A percentile compares a stretch with the other conserved stretches of the same genome.
Evolutionary conservation across 208 protist species (phyloP).

Genomic region (Tritrichomonas foetus): DNA sequence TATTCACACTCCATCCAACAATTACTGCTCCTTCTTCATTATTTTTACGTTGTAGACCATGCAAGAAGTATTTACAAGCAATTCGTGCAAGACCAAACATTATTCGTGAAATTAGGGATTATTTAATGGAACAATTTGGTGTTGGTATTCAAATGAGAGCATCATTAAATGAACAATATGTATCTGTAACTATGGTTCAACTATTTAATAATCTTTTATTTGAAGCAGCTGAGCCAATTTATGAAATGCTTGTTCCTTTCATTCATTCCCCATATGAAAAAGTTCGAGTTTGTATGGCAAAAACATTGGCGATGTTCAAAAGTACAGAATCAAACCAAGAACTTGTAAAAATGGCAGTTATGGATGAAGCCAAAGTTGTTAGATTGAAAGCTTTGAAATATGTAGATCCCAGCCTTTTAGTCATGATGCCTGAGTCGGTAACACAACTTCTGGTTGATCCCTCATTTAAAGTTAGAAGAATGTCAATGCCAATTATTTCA

Average conservation of each 20-base stretch:
- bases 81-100: background rate
- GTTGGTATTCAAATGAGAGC: background rate
- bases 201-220: background rate
- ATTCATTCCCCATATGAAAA: background rate
- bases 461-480: background rate
- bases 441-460: background rate
- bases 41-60: too few species aligned
- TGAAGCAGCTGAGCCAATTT: background rate
- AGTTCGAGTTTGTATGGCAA: background rate
- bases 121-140: background rate
- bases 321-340: background rate
- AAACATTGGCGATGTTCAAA: background rate
- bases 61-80: background rate
- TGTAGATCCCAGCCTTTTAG: too few species aligned
- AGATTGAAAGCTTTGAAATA: background rate
- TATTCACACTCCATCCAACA: background rate
- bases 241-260: background rate
- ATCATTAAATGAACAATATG: background rate
- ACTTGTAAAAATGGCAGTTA: background rate
- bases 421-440: background rate
- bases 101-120: background rate
- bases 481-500: background rate
- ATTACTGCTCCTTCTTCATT: background rate
- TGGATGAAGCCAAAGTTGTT: background rate
- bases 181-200: background rate